Percentiles rank a stretch among this genome's conserved stretches.
phyloP scores from a whole-genome alignment of 2,329 filamentous ascomycete genomes.

The Colletotrichum incanum region DNA sequence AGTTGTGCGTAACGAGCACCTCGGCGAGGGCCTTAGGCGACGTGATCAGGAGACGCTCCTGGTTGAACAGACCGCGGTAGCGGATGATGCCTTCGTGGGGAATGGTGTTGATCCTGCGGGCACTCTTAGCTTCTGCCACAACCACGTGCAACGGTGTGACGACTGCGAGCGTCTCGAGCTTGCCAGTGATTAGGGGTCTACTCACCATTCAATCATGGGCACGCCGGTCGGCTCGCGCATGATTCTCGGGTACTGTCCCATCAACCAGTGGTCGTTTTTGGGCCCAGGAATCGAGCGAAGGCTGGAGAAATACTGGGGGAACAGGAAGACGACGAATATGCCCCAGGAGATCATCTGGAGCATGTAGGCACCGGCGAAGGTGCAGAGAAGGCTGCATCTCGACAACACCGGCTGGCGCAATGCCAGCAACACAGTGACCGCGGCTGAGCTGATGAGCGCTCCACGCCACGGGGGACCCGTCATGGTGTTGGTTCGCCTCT shows the following conservation, averaged over 20 bases:
- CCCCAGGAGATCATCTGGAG: constrained; percentile 54
- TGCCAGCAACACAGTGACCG: constrained; percentile 30
- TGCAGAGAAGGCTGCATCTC: constrained; percentile 49
- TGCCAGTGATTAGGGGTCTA: constrained; percentile 13
- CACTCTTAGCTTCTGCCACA: constrained; percentile 51
- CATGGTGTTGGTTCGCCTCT: constrained; percentile 23
- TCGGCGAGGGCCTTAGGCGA: constrained; percentile 78
- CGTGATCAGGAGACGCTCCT: constrained; percentile 74
- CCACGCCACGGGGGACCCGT: constrained; percentile 33
- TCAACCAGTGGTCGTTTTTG: constrained; percentile 59
- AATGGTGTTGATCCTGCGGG: constrained; percentile 70
- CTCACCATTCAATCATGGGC: constrained; percentile 66
- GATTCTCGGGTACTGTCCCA: constrained; percentile 65
- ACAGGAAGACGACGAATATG: constrained; percentile 63
- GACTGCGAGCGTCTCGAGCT: constrained; percentile 41
- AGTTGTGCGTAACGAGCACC: constrained; percentile 77
- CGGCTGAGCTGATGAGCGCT: constrained; percentile 33
- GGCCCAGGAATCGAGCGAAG: constrained; percentile 65
- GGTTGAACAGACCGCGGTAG: constrained; percentile 75
- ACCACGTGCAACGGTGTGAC: too few species aligned
- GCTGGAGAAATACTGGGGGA: constrained; percentile 66
- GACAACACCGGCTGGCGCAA: constrained; percentile 48
- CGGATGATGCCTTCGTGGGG: constrained; percentile 80
- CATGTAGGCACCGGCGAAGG: constrained; percentile 56
- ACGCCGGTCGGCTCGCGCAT: constrained; percentile 56